These are phyloP conservation scores for Collybia mongolica DNA, from an alignment of 768 basidiomycete genomes.

Conservation along the genomic window DNA sequence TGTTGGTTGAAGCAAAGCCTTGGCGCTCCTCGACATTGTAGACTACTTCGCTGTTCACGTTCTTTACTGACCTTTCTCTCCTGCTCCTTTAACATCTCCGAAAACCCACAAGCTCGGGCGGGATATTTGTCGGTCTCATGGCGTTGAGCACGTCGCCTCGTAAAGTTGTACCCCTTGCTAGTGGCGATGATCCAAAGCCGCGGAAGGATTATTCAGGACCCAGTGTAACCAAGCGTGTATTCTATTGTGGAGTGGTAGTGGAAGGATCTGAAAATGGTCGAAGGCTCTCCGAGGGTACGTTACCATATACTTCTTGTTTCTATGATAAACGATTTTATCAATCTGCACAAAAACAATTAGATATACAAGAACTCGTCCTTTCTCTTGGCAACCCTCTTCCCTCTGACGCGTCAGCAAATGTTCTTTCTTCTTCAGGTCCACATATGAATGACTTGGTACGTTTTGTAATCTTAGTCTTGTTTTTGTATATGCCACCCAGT, in stretches of 20 bases:
- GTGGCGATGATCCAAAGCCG: conserved; percentile 57
- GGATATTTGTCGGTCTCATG: conserved; percentile 35
- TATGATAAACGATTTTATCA: conserved; percentile 6
- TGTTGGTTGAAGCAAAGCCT: no score
- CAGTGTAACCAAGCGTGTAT: conserved; percentile 72
- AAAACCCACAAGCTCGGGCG: conserved; percentile 6
- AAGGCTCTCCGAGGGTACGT: conserved; percentile 63
- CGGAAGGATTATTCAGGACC: conserved; percentile 38
- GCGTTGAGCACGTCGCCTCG: conserved; percentile 68
- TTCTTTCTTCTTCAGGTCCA: conserved; percentile 41
- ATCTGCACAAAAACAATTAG: conserved; percentile 35
- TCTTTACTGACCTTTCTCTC: no score
- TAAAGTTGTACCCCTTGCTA: conserved; percentile 72
- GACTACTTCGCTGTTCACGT: no score
- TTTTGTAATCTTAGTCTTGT: background rate
- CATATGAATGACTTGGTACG: conserved; percentile 37
- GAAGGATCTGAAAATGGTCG: conserved; percentile 76
- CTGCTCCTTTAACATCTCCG: background rate
- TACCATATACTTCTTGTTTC: conserved; percentile 8
- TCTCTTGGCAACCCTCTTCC: conserved; percentile 71
- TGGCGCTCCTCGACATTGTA: no score
- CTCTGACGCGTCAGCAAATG: conserved; percentile 45
- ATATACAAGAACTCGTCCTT: conserved; percentile 75
- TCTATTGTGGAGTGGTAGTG: conserved; percentile 88
- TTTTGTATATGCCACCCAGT: background rate